phyloP scores from a whole-genome alignment of 2,329 filamentous ascomycete species.

The Hypoxylon sp. region DNA sequence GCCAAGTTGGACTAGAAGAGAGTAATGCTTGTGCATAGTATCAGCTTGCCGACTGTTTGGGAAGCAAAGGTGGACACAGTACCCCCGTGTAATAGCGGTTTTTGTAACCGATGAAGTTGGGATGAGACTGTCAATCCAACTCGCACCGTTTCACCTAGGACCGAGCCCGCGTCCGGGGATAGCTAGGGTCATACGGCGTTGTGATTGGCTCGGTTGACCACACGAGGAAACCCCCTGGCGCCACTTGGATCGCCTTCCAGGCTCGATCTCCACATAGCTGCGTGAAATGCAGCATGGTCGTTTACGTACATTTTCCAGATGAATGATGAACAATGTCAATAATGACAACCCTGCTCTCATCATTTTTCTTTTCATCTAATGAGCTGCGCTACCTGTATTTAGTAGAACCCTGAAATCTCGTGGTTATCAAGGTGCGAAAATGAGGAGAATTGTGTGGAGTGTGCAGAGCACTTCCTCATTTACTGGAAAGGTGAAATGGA shows the following conservation, averaged over 20 bases:
- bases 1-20: too few species aligned
- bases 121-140: constrained; percentile 47
- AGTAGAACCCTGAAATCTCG: constrained; percentile 13
- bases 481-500: not conserved
- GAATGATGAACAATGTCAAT: constrained; percentile 4
- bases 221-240: constrained; percentile 25
- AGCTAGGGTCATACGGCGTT: constrained; percentile 14
- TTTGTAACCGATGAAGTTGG: constrained; percentile 40
- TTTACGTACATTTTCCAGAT: not conserved
- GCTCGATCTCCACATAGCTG: constrained; percentile 17
- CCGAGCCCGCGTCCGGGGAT: constrained; percentile 39
- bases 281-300: constrained; percentile 5
- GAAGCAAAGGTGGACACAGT: constrained; percentile 18
- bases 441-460: too few species aligned
- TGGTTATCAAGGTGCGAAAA: constrained; percentile 20
- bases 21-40: constrained; percentile 15
- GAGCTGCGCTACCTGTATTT: too few species aligned
- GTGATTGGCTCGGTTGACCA: constrained; percentile 22
- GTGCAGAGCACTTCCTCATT: constrained; percentile 4
- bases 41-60: constrained; percentile 14
- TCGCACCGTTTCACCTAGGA: constrained; percentile 40
- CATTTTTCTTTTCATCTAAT: not conserved
- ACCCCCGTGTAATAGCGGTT: constrained; percentile 29
- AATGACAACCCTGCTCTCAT: constrained; percentile 3
- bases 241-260: constrained; percentile 28